These are phyloP conservation scores for Quercus dentata DNA, from an alignment of 306 rosid species.

Conservation along the genomic window DNA sequence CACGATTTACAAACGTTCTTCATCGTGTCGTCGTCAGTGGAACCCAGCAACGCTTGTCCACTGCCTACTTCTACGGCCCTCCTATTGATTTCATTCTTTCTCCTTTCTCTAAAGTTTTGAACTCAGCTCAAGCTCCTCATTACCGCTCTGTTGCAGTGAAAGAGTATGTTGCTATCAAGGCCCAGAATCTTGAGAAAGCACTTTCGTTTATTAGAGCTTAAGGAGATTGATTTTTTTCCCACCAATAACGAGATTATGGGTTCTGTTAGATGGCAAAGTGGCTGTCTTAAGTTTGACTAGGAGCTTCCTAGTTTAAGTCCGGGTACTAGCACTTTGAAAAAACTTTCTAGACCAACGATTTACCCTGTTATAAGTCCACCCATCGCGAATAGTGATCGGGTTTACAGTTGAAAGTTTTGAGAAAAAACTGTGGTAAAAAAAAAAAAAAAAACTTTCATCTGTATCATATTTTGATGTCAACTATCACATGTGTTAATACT, in stretches of 20 bases:
- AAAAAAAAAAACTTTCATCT: too few species aligned
- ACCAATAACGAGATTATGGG: neutral
- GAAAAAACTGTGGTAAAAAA: too few species aligned
- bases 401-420: too few species aligned
- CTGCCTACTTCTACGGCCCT: conserved; percentile 60
- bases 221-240: neutral
- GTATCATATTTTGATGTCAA: too few species aligned
- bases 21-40: conserved; percentile 57
- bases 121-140: conserved; percentile 18
- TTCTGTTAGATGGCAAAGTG: too few species aligned
- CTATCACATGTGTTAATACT: too few species aligned
- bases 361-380: too few species aligned
- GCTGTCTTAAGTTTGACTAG: too few species aligned
- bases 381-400: too few species aligned
- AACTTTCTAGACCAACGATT: too few species aligned
- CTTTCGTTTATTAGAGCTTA: conserved; percentile 30
- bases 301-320: too few species aligned
- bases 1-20: conserved; percentile 33
- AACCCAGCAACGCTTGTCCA: conserved; percentile 34
- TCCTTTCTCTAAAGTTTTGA: conserved; percentile 21
- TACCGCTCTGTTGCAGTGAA: conserved; percentile 47
- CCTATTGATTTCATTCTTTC: conserved; percentile 39
- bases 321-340: too few species aligned
- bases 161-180: conserved; percentile 47
- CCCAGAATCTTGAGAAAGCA: conserved; percentile 36